These are phyloP conservation scores for Cercospora zeae-maydis DNA, from an alignment of 2,329 filamentous ascomycete genomes.

Conservation along the genomic window DNA sequence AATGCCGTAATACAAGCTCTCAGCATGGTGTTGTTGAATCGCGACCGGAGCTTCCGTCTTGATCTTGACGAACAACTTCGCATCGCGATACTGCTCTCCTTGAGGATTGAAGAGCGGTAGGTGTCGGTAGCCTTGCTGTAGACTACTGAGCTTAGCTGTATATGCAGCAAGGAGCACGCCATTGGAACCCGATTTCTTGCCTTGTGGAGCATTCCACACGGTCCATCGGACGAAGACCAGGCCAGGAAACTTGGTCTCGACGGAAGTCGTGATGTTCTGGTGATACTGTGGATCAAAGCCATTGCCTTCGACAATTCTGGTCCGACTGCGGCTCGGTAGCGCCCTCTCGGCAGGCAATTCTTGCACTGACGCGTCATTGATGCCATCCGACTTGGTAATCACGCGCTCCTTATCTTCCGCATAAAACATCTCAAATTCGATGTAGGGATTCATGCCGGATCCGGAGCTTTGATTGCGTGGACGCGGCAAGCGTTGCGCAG, in stretches of 20 bases:
- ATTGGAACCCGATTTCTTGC: constrained; percentile 60
- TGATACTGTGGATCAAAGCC: constrained; percentile 91
- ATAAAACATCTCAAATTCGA: constrained; percentile 92
- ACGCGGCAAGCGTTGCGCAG: constrained; percentile 89
- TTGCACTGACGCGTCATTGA: constrained; percentile 61
- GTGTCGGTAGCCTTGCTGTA: constrained; percentile 90
- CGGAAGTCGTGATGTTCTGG: constrained; percentile 70
- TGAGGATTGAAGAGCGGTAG: constrained; percentile 83
- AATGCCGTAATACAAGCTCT: constrained; percentile 27
- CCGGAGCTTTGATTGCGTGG: constrained; percentile 68
- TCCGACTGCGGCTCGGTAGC: constrained; percentile 72
- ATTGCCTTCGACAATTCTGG: constrained; percentile 77
- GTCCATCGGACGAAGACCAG: constrained; percentile 91
- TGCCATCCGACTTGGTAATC: constrained; percentile 63
- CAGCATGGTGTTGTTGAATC: constrained; percentile 27
- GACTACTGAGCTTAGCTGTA: constrained; percentile 83
- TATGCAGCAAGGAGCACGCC: constrained; percentile 73
- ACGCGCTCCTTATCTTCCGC: constrained; percentile 86
- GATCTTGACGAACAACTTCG: constrained; percentile 88
- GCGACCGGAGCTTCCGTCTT: constrained; percentile 51
- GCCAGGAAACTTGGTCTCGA: constrained; percentile 92
- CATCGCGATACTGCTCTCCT: constrained; percentile 91
- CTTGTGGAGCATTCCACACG: constrained; percentile 80
- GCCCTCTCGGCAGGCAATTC: constrained; percentile 65
- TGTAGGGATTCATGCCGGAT: constrained; percentile 81